phyloP scores from a whole-genome alignment of 805 yeast species.

The Yamadazyma phyllophila region DNA sequence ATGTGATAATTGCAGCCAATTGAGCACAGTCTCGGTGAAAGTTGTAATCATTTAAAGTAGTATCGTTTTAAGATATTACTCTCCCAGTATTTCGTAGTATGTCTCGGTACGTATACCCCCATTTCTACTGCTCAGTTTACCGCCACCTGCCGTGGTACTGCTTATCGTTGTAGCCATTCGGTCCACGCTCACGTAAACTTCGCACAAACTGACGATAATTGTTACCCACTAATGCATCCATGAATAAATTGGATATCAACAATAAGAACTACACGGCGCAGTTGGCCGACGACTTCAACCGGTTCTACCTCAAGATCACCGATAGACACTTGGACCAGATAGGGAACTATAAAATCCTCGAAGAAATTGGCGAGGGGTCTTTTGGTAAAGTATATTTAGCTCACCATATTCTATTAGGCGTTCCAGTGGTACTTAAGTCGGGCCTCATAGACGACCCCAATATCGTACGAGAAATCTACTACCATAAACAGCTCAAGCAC shows the following conservation, averaged over 20 bases:
- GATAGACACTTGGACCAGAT: slow-evolving; percentile 56
- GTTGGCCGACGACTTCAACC: slow-evolving; percentile 64
- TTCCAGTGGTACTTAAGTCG: slow-evolving; percentile 79
- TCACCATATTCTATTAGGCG: slow-evolving; percentile 66
- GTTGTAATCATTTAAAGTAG: too few species aligned
- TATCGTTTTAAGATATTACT: too few species aligned
- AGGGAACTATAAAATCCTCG: slow-evolving; percentile 74
- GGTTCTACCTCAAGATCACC: slow-evolving; percentile 46
- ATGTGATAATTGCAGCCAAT: too few species aligned
- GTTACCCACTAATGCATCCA: not conserved
- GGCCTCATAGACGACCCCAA: slow-evolving; percentile 78
- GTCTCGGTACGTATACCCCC: too few species aligned
- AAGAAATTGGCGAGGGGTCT: slow-evolving; percentile 86
- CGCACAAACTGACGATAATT: not conserved
- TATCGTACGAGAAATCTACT: slow-evolving; percentile 85
- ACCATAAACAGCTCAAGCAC: slow-evolving; percentile 79
- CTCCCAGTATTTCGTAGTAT: too few species aligned
- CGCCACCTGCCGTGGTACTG: too few species aligned
- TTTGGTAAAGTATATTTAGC: slow-evolving; percentile 93
- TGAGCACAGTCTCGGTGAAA: too few species aligned
- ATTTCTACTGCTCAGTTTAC: too few species aligned
- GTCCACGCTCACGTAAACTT: not conserved
- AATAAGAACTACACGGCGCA: slow-evolving; percentile 17
- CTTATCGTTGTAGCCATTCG: not conserved
- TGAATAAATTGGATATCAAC: slow-evolving; percentile 5